phyloP scores from a whole-genome alignment of 345 rosid species.

The Theobroma cacao region DNA sequence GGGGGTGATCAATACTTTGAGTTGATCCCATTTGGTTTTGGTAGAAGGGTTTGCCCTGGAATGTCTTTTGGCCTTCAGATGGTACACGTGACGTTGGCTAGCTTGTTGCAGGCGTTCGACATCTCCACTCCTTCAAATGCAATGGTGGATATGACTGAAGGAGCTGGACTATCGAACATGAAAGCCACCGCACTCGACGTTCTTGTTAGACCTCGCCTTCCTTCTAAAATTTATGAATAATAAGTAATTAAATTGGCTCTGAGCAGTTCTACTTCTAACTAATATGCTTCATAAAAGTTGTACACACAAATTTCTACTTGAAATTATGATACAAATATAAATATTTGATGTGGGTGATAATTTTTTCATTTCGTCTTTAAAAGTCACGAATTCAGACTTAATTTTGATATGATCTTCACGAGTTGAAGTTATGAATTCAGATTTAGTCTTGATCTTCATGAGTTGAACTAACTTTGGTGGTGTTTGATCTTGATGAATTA shows the following conservation, averaged over 20 bases:
- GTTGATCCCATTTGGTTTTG: not conserved
- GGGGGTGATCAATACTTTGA: not conserved
- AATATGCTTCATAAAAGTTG: too few species aligned
- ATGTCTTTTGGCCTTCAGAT: not conserved
- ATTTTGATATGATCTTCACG: too few species aligned
- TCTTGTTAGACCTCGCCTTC: constrained; percentile 7
- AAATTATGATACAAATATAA: too few species aligned
- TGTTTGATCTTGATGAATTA: too few species aligned
- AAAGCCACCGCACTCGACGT: constrained; percentile 10
- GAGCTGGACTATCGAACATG: not conserved
- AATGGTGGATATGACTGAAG: constrained; percentile 1
- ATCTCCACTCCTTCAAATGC: not conserved
- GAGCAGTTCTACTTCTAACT: too few species aligned
- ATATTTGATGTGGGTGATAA: too few species aligned
- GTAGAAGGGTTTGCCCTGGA: constrained; percentile 11
- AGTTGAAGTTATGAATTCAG: too few species aligned
- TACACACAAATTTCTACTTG: too few species aligned
- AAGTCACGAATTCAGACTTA: too few species aligned
- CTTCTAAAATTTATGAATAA: not conserved
- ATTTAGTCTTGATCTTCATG: too few species aligned
- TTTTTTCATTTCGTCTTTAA: too few species aligned
- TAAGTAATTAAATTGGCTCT: not conserved
- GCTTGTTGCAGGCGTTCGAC: constrained; percentile 5
- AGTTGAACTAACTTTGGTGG: too few species aligned
- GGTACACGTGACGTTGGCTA: not conserved